Conservation (phyloP, 2,329 filamentous ascomycete genomes). For the Neonectria ditissima region DNA sequence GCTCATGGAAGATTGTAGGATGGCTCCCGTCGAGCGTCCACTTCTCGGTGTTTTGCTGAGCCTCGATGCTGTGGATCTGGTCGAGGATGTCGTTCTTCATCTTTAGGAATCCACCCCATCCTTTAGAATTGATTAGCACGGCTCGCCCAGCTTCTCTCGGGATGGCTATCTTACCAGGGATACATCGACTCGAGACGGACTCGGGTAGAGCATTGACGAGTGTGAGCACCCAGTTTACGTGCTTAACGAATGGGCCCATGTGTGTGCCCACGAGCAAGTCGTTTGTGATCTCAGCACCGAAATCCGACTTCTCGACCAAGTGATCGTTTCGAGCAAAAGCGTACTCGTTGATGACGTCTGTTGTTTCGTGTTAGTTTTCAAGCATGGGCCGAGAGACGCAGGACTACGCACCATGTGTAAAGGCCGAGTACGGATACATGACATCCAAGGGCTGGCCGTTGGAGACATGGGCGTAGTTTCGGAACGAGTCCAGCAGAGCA, state of each 20-base stretch:
- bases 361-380: slow-evolving; percentile 8
- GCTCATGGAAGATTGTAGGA: slow-evolving; percentile 52
- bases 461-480: slow-evolving; percentile 43
- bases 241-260: slow-evolving; percentile 52
- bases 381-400: fast-evolving
- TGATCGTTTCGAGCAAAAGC: slow-evolving; percentile 52
- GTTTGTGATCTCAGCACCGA: slow-evolving; percentile 52
- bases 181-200: slow-evolving; percentile 49
- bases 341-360: slow-evolving; percentile 56
- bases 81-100: slow-evolving; percentile 54
- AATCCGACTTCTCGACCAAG: slow-evolving; percentile 51
- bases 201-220: slow-evolving; percentile 53
- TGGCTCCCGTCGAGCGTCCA: slow-evolving; percentile 50
- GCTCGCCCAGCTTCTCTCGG: neutral
- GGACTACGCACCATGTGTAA: slow-evolving; percentile 50
- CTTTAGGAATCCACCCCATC: slow-evolving; percentile 53
- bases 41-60: slow-evolving; percentile 49
- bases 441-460: slow-evolving; percentile 48
- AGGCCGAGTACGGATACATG: slow-evolving; percentile 54
- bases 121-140: slow-evolving; percentile 30
- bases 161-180: slow-evolving; percentile 41
- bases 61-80: slow-evolving; percentile 52
- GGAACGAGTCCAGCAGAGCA: slow-evolving; percentile 48
- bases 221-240: slow-evolving; percentile 51
- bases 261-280: slow-evolving; percentile 53